These are phyloP conservation scores for Boletellus sp. DNA, from an alignment of 1,284 basidiomycete genomes.

Conservation along the genomic window DNA sequence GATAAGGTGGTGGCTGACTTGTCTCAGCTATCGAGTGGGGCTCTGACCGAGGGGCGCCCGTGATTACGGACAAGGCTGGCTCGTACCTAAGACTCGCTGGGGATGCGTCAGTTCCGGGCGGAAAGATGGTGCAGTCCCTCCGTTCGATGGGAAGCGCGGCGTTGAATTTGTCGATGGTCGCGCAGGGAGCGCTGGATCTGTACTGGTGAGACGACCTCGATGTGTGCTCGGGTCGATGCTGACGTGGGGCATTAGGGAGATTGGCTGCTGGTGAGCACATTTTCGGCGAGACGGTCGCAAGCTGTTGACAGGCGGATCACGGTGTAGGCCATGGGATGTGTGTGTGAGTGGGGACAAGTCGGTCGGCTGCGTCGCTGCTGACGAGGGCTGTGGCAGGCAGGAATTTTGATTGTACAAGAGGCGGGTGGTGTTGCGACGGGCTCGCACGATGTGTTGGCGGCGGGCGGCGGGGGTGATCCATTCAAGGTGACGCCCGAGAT, in stretches of 20 bases:
- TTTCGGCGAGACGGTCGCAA: background rate
- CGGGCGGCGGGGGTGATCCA: slow-evolving; percentile 32
- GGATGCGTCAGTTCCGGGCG: slow-evolving; percentile 66
- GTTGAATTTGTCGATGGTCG: slow-evolving; percentile 79
- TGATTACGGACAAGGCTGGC: slow-evolving; percentile 63
- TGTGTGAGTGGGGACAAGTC: slow-evolving; percentile 46
- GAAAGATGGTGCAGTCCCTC: slow-evolving; percentile 85
- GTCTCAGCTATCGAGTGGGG: slow-evolving; percentile 85
- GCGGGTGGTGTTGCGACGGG: slow-evolving; percentile 81
- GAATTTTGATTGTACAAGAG: slow-evolving; percentile 90
- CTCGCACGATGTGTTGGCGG: slow-evolving; percentile 51
- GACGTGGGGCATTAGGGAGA: slow-evolving; percentile 59
- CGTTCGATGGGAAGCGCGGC: slow-evolving; percentile 85
- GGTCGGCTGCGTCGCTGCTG: slow-evolving; percentile 7
- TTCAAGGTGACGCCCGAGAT: slow-evolving; percentile 67
- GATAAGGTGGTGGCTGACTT: background rate
- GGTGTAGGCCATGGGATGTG: slow-evolving; percentile 74
- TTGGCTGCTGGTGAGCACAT: slow-evolving; percentile 70
- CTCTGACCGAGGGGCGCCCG: slow-evolving; percentile 65
- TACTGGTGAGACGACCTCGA: slow-evolving; percentile 60
- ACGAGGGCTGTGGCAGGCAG: slow-evolving; percentile 49
- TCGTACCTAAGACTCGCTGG: slow-evolving; percentile 80
- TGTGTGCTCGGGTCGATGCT: background rate
- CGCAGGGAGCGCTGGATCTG: slow-evolving; percentile 79
- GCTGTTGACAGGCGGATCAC: slow-evolving; percentile 5